A percentile compares a stretch with the other conserved stretches of the same genome.
Evolutionary conservation across 768 basidiomycete species (phyloP).

Genomic region (Cyclocybe aegerita): DNA sequence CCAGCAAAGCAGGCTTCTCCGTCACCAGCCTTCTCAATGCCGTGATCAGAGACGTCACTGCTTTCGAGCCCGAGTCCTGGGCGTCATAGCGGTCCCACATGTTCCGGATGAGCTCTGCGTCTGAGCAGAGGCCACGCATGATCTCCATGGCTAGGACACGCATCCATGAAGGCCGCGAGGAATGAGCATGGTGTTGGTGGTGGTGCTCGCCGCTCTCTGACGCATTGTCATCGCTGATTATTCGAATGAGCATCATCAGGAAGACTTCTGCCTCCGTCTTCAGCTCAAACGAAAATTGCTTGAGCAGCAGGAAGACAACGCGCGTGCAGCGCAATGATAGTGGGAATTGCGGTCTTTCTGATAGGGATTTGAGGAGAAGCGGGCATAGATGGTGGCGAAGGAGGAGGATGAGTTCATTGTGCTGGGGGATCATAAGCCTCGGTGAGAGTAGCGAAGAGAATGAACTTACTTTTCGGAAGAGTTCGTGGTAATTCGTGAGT

Average conservation of each 20-base stretch:
- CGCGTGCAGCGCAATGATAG: conserved; percentile 89
- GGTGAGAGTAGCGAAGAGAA: neutral
- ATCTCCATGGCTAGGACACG: conserved; percentile 91
- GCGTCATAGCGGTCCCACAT: conserved; percentile 82
- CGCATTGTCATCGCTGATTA: conserved; percentile 52
- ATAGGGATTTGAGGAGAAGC: conserved; percentile 80
- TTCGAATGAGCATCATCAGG: conserved; percentile 67
- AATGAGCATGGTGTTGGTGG: conserved; percentile 28
- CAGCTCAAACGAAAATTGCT: conserved; percentile 84
- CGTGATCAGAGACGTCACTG: conserved; percentile 77
- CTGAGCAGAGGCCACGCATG: conserved; percentile 81
- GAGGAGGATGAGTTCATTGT: conserved; percentile 80
- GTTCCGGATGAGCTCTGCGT: conserved; percentile 73
- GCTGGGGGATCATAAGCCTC: conserved; percentile 41
- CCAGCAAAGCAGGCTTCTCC: conserved; percentile 84
- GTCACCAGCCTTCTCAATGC: conserved; percentile 85
- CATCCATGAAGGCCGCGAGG: conserved; percentile 75
- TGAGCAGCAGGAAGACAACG: conserved; percentile 90
- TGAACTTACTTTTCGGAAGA: conserved; percentile 71
- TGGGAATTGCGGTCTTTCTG: conserved; percentile 82
- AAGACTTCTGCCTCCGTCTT: conserved; percentile 86
- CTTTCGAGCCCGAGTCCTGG: conserved; percentile 57
- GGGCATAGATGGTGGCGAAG: conserved; percentile 90
- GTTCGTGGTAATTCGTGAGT: conserved; percentile 85
- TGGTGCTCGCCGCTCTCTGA: conserved; percentile 23